Evolutionary conservation across 495 filamentous ascomycete species (phyloP).

Genomic region (Penicillium atrosanguineum): DNA sequence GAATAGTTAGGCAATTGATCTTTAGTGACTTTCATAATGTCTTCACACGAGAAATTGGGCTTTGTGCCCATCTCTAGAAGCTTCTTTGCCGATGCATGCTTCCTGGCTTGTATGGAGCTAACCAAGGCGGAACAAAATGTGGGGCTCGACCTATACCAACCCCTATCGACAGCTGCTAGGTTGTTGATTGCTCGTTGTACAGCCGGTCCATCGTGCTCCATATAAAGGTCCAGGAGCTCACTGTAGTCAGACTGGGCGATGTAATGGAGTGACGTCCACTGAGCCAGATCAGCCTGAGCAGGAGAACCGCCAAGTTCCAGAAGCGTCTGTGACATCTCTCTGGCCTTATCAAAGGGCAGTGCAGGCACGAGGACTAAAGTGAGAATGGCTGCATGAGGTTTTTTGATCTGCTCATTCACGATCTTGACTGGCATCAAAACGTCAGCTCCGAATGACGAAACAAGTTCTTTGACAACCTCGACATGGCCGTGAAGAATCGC

Average conservation of each 20-base stretch:
- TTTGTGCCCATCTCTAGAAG: slow-evolving; percentile 47
- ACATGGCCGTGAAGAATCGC: slow-evolving; percentile 71
- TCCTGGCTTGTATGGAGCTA: slow-evolving; percentile 38
- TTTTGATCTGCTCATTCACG: slow-evolving; percentile 41
- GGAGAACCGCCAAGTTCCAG: slow-evolving; percentile 69
- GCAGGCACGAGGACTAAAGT: slow-evolving; percentile 60
- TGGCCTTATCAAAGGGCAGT: slow-evolving; percentile 55
- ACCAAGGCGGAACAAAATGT: slow-evolving; percentile 37
- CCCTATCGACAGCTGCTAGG: slow-evolving; percentile 30
- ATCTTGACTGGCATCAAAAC: slow-evolving; percentile 67
- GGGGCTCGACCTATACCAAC: not conserved
- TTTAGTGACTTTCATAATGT: slow-evolving; percentile 39
- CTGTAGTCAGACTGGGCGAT: slow-evolving; percentile 37
- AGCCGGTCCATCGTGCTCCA: slow-evolving; percentile 58
- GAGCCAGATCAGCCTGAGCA: slow-evolving; percentile 64
- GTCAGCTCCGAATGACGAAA: slow-evolving; percentile 72
- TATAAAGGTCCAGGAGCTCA: slow-evolving; percentile 56
- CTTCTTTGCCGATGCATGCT: slow-evolving; percentile 35
- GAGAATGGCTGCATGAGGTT: slow-evolving; percentile 55
- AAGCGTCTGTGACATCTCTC: slow-evolving; percentile 57
- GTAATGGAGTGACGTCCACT: slow-evolving; percentile 61
- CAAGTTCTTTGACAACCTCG: slow-evolving; percentile 64
- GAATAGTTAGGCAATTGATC: not conserved
- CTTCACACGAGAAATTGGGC: slow-evolving; percentile 32
- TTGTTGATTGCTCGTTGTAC: slow-evolving; percentile 64